phyloP scores from a whole-genome alignment of 768 basidiomycete species.

The Podaxis sp. region DNA sequence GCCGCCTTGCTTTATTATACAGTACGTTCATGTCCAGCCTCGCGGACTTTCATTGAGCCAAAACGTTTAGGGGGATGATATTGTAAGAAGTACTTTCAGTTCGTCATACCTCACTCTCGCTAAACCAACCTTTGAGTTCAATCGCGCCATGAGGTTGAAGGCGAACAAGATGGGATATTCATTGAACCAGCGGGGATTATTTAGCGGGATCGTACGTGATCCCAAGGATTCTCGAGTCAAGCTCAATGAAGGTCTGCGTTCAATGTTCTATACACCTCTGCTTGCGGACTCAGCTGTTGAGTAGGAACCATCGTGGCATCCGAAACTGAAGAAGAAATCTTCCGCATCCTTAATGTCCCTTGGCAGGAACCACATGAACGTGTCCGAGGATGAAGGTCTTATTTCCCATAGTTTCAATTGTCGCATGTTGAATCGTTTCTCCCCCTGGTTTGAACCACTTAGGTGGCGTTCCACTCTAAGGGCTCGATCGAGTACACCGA shows the following conservation, averaged over 20 bases:
- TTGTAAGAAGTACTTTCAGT: conserved; percentile 38
- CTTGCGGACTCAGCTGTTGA: not conserved
- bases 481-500: not conserved
- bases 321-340: conserved; percentile 85
- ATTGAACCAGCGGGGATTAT: conserved; percentile 85
- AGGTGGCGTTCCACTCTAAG: not conserved
- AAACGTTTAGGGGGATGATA: conserved; percentile 71
- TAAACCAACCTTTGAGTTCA: conserved; percentile 55
- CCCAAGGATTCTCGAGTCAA: conserved; percentile 58
- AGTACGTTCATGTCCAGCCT: conserved; percentile 33
- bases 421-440: not conserved
- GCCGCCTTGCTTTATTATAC: conserved; percentile 93
- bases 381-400: conserved; percentile 33
- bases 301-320: conserved; percentile 70
- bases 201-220: conserved; percentile 66
- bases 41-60: conserved; percentile 3
- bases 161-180: conserved; percentile 79
- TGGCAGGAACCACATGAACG: conserved; percentile 83
- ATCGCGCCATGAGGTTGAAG: conserved; percentile 82
- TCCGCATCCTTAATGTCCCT: conserved; percentile 69
- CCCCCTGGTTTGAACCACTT: not conserved
- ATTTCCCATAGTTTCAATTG: not conserved
- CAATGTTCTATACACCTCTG: not conserved
- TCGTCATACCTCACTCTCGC: not conserved
- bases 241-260: conserved; percentile 44